Evolutionary conservation across 352 stramenopile genomes (phyloP).

Genomic region (Globisporangium carolinianum): DNA sequence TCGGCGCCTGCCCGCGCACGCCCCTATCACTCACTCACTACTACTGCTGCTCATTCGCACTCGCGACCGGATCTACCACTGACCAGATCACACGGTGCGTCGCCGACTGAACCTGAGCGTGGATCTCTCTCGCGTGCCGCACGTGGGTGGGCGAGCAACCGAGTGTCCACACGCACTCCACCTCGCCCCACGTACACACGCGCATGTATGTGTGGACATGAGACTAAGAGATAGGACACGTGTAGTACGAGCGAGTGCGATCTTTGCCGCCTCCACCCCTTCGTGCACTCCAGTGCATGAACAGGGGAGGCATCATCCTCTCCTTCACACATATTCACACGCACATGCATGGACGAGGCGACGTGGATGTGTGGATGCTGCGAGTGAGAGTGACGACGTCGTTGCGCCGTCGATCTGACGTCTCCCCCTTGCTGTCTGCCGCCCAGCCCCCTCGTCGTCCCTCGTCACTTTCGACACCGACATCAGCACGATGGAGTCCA

Average conservation of each 20-base stretch:
- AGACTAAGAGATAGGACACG: not conserved
- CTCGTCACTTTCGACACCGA: not conserved
- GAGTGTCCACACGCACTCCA: too few relatives aligned
- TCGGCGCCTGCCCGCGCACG: too few relatives aligned
- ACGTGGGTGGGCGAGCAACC: too few relatives aligned
- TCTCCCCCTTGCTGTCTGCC: too few relatives aligned
- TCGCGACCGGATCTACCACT: not conserved
- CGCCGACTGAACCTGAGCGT: too few relatives aligned
- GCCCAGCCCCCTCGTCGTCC: too few relatives aligned
- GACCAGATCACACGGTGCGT: not conserved
- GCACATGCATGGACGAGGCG: not conserved
- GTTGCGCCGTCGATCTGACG: too few relatives aligned
- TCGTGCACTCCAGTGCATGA: not conserved
- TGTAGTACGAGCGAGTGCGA: not conserved
- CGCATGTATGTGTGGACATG: not conserved
- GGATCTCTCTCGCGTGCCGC: not conserved
- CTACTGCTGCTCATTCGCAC: not conserved
- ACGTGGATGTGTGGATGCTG: not conserved
- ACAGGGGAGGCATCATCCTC: too few relatives aligned
- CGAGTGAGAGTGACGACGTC: too few relatives aligned
- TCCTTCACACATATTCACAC: too few relatives aligned
- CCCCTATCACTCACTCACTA: not conserved
- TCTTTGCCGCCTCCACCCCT: not conserved
- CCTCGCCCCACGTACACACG: not conserved
- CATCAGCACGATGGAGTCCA: constrained; percentile 23